A percentile compares a stretch with the other conserved stretches of the same genome.
Conservation (phyloP, 1,139 yeast species). For the Arxiozyma telluris region DNA sequence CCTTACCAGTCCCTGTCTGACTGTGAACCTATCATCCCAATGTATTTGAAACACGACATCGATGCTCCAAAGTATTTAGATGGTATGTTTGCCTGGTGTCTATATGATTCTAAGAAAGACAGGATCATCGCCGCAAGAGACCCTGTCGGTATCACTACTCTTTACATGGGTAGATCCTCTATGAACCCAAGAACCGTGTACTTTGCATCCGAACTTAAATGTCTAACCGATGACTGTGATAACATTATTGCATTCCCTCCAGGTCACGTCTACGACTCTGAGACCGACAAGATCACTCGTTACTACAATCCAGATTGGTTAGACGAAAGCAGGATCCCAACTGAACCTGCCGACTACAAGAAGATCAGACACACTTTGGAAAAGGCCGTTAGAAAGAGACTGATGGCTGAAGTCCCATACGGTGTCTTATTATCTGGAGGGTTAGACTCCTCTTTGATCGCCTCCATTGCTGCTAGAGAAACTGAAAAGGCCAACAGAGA, state of each 20-base stretch:
- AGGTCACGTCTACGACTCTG: conserved; percentile 92
- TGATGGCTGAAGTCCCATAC: conserved; percentile 98
- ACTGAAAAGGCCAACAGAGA: conserved; percentile 67
- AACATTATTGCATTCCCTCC: conserved; percentile 92
- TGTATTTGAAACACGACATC: conserved; percentile 72
- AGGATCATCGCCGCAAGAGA: conserved; percentile 95
- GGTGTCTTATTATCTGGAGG: conserved; percentile 97
- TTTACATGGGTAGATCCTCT: conserved; percentile 85
- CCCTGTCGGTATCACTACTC: conserved; percentile 93
- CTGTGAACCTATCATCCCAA: conserved; percentile 95
- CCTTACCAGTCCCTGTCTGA: conserved; percentile 80
- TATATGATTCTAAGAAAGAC: conserved; percentile 76
- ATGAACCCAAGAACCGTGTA: conserved; percentile 64
- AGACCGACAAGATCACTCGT: conserved; percentile 74
- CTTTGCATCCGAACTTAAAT: conserved; percentile 91
- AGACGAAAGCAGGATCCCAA: conserved; percentile 69
- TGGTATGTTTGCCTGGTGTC: conserved; percentile 96
- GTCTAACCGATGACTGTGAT: conserved; percentile 91
- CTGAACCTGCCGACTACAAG: conserved; percentile 62
- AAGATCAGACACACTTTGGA: conserved; percentile 74
- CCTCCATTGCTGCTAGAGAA: conserved; percentile 94
- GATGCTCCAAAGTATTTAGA: conserved; percentile 91
- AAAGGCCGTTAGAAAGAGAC: conserved; percentile 93
- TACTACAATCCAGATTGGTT: conserved; percentile 93
- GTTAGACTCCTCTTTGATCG: conserved; percentile 90